Evolutionary conservation across 495 filamentous ascomycete genomes (phyloP).

Genomic region (Neurospora sp.): DNA sequence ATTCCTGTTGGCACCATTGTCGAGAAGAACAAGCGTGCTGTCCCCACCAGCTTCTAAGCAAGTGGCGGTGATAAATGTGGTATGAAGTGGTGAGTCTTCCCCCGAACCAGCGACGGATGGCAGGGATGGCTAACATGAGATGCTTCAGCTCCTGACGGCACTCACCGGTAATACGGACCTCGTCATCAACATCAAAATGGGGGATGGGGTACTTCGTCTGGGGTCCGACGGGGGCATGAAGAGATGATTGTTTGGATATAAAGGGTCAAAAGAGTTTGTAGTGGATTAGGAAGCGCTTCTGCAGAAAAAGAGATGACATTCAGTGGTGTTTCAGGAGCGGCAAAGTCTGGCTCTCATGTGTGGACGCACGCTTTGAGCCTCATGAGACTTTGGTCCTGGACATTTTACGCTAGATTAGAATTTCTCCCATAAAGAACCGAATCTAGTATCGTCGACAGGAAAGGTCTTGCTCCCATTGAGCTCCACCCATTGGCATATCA

Average conservation of each 20-base stretch:
- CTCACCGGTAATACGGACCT: neutral
- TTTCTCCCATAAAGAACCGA: neutral
- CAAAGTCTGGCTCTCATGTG: neutral
- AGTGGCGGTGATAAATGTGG: neutral
- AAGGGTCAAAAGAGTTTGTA: neutral
- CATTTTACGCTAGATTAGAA: neutral
- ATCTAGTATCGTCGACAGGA: neutral
- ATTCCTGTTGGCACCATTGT: neutral
- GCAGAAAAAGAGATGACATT: neutral
- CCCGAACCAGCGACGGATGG: neutral
- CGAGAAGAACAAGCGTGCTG: neutral
- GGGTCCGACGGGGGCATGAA: neutral
- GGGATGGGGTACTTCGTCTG: neutral
- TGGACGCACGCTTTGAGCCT: neutral
- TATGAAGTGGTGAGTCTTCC: neutral
- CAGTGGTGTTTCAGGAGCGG: neutral
- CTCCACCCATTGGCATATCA: neutral
- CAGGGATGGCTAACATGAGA: neutral
- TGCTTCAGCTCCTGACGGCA: neutral
- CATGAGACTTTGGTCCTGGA: neutral
- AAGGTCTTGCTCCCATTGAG: neutral
- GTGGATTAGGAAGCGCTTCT: neutral
- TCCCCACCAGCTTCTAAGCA: neutral
- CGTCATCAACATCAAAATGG: neutral
- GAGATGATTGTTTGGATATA: neutral